Conservation (phyloP, 2,329 filamentous ascomycete species). For the Blastomyces percursus region DNA sequence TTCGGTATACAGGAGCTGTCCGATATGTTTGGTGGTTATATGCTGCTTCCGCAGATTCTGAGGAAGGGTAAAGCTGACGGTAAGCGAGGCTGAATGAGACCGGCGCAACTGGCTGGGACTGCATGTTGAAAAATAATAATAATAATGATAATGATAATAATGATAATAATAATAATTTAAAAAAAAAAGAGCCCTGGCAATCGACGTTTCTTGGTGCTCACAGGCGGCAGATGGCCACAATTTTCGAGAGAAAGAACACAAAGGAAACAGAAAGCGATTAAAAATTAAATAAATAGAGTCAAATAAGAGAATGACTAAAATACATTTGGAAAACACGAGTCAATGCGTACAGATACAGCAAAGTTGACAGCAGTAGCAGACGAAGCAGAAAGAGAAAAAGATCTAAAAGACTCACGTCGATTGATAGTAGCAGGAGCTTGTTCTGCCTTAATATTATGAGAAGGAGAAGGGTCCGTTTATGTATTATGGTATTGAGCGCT, state of each 20-base stretch:
- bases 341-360: not conserved
- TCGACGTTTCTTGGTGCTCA: not conserved
- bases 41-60: slow-evolving; percentile 23
- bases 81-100: slow-evolving; percentile 13
- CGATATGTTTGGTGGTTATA: slow-evolving; percentile 13
- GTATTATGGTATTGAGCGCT: not conserved
- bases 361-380: not conserved
- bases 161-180: too few species aligned
- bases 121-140: not conserved
- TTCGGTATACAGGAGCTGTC: not conserved
- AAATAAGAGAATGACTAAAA: not conserved
- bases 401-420: slow-evolving; percentile 7
- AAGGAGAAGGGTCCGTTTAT: not conserved
- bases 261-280: not conserved
- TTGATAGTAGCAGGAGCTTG: not conserved
- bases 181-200: not conserved
- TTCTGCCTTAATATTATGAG: not conserved
- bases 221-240: not conserved
- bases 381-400: not conserved
- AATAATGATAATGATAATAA: too few species aligned
- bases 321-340: not conserved
- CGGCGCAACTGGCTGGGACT: not conserved
- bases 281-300: not conserved
- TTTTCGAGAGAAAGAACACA: not conserved
- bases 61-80: slow-evolving; percentile 24